These are phyloP conservation scores for Claviceps maximensis DNA, from an alignment of 2,329 filamentous ascomycete species.

Conservation along the genomic window DNA sequence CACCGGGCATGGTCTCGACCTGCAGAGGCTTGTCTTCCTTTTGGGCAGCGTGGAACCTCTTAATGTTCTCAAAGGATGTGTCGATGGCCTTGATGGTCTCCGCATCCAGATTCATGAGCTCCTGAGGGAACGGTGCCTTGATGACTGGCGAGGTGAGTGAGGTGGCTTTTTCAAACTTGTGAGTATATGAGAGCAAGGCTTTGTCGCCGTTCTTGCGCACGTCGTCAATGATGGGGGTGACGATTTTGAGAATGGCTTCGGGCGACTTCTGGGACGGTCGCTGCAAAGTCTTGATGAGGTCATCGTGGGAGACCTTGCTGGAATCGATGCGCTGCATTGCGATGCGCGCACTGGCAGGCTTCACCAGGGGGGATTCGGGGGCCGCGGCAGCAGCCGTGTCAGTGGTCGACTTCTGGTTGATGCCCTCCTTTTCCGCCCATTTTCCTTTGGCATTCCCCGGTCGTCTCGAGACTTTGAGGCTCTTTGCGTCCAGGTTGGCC, in stretches of 20 bases:
- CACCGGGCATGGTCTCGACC: slow-evolving; percentile 96
- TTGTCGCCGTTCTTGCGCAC: slow-evolving; percentile 75
- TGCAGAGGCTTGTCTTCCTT: slow-evolving; percentile 67
- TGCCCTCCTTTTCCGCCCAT: slow-evolving; percentile 74
- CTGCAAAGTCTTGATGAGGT: slow-evolving; percentile 64
- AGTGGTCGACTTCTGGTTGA: slow-evolving; percentile 27
- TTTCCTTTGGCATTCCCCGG: slow-evolving; percentile 89
- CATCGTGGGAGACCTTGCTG: slow-evolving; percentile 45
- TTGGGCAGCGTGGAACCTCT: slow-evolving; percentile 85
- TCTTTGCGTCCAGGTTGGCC: slow-evolving; percentile 85
- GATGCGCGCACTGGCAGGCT: slow-evolving; percentile 43
- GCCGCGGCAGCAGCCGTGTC: slow-evolving; percentile 19
- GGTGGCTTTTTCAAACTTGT: slow-evolving; percentile 95
- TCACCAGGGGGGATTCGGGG: slow-evolving; percentile 18
- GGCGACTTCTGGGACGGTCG: slow-evolving; percentile 88
- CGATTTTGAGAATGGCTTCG: slow-evolving; percentile 85
- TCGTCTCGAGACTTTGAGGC: slow-evolving; percentile 84
- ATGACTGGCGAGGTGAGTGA: slow-evolving; percentile 81
- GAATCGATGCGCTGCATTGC: slow-evolving; percentile 71
- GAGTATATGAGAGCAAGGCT: slow-evolving; percentile 81
- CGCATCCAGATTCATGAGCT: slow-evolving; percentile 70
- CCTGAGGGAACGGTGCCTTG: slow-evolving; percentile 72
- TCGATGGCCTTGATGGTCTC: slow-evolving; percentile 92
- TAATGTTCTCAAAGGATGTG: slow-evolving; percentile 84
- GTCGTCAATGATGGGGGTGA: slow-evolving; percentile 81